Conservation (phyloP, 768 basidiomycete species). For the Suillus tomentosus region DNA sequence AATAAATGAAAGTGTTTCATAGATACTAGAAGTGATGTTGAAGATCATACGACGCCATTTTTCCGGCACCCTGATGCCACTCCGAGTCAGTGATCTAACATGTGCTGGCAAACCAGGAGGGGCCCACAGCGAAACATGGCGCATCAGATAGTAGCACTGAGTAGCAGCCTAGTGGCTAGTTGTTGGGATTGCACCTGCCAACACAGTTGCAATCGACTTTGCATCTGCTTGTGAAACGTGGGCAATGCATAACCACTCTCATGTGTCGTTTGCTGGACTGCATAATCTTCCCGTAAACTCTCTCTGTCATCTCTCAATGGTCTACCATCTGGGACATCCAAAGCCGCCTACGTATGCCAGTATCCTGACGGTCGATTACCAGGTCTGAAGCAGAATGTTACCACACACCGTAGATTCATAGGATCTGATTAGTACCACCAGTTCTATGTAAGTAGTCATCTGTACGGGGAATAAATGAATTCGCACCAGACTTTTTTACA, state of each 20-base stretch:
- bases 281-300: neutral
- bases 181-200: neutral
- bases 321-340: neutral
- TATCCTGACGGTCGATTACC: neutral
- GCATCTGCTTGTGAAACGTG: neutral
- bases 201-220: neutral
- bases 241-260: neutral
- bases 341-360: neutral
- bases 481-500: neutral
- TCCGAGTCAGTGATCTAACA: neutral
- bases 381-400: neutral
- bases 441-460: neutral
- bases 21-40: neutral
- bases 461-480: neutral
- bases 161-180: neutral
- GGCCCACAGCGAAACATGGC: neutral
- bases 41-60: neutral
- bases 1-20: neutral
- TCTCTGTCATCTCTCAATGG: neutral
- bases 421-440: neutral
- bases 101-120: neutral
- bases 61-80: neutral
- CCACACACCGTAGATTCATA: neutral
- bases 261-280: neutral
- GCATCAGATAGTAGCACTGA: neutral